A percentile compares a stretch with the other conserved stretches of the same genome.
These are phyloP conservation scores for Venturia carpophila DNA, from an alignment of 2,329 filamentous ascomycete genomes.

Conservation along the genomic window DNA sequence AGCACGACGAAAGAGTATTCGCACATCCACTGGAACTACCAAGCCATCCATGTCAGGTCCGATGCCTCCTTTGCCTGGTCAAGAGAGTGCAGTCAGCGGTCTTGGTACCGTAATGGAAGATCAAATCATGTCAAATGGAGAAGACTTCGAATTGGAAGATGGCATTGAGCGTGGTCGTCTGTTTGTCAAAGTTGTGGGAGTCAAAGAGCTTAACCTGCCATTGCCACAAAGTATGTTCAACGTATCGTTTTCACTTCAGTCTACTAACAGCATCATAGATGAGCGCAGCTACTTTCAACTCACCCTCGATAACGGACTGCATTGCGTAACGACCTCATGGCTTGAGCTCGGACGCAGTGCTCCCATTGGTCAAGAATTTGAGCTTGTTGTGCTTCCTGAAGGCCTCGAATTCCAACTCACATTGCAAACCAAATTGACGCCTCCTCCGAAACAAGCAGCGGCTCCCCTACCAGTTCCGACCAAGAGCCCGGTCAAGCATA, in stretches of 20 bases:
- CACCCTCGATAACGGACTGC: constrained; percentile 94
- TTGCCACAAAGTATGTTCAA: constrained; percentile 69
- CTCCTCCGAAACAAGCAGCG: constrained; percentile 48
- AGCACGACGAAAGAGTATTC: constrained; percentile 57
- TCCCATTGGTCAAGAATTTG: constrained; percentile 95
- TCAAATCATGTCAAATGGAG: constrained; percentile 50
- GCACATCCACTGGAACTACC: constrained; percentile 49
- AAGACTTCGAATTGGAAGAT: constrained; percentile 51
- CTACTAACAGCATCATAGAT: constrained; percentile 42
- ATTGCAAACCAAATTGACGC: constrained; percentile 87
- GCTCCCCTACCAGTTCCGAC: constrained; percentile 49
- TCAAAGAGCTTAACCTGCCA: constrained; percentile 90
- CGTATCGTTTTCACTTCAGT: not conserved
- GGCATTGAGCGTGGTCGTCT: constrained; percentile 80
- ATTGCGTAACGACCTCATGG: constrained; percentile 96
- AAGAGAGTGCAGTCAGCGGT: constrained; percentile 66
- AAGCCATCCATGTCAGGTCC: constrained; percentile 45
- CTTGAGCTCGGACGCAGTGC: constrained; percentile 85
- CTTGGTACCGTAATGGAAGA: constrained; percentile 63
- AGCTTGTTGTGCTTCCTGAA: constrained; percentile 92
- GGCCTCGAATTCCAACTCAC: constrained; percentile 93
- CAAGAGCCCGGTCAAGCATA: constrained; percentile 51
- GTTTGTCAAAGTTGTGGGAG: constrained; percentile 97
- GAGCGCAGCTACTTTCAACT: constrained; percentile 92
- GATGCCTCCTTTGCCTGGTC: constrained; percentile 77